Evolutionary conservation across 2,329 filamentous ascomycete species (phyloP), one percentile per base, ranked within the genome.

Genomic region (Setomelanomma holmii): DNA sequence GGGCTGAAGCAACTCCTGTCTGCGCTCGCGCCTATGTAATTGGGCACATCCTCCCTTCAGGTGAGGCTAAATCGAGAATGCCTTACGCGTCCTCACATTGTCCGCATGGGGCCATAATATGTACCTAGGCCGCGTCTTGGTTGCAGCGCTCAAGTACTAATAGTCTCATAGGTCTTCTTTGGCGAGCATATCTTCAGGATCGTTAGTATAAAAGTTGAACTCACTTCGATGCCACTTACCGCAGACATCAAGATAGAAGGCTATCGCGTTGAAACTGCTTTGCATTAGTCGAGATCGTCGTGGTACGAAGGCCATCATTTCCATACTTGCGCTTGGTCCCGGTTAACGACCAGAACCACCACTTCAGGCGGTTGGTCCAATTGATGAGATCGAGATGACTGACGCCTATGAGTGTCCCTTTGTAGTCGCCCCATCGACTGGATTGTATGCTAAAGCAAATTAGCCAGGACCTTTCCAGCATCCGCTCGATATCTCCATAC

Each of bases 321-420:
- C 11, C 61, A 21, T 58, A 84, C 79, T 80, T 84, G 60, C 78
- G 75, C 68, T 80, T 81, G 51, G 80, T 80, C 4, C 85, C 82
- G 2, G 80, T 82, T 46, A 87, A 63, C 51, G 81, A 76, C 67
- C 82, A 84, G 42, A 84, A 76, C 51, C 83, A 77, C 81, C 82
- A 85, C 60, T 85, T 82, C 33, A 86, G 61, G 23, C 84, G 76
- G 57, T 86, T 87, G 22, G 83, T 85, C 85, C 85, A 88, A 60
- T 88, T 88, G 70, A 88, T 88, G 55, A 87, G 66, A 60, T 88
- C 85, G 40, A 88, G 68, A 73, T 88, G 85, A 67, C 82, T 86
- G 51, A 87, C 85, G 4, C 82, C 82, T n/a, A 85, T 76, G 44
- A 88, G 65, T 1, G 85, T 88, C 22, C 85, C 85, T 66, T 86